These are phyloP conservation scores for Mimosa pudica DNA, from an alignment of 306 rosid genomes.

Conservation along the genomic window DNA sequence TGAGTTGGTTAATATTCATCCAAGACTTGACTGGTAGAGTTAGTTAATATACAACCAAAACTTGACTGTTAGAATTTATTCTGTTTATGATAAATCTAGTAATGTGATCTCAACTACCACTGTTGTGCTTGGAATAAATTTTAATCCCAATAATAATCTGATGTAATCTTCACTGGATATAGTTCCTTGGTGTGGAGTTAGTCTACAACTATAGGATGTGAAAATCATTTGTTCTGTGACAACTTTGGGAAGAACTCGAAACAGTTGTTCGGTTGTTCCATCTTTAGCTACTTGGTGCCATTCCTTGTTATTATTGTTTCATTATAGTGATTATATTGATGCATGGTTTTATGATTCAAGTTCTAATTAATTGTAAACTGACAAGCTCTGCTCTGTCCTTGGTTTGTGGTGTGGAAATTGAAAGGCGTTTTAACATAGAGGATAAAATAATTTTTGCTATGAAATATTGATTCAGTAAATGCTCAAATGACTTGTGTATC, in stretches of 20 bases:
- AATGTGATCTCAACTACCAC: background rate
- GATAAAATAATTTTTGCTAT: background rate
- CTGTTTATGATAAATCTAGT: constrained; percentile 22
- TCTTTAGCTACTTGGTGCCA: background rate
- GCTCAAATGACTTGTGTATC: background rate
- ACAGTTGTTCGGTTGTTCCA: background rate
- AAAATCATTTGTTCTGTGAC: background rate
- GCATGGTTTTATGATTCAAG: background rate
- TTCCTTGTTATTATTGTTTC: background rate
- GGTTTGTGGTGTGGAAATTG: background rate
- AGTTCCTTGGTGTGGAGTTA: background rate
- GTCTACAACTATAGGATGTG: background rate
- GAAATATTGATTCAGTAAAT: background rate
- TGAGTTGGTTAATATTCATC: constrained; percentile 44
- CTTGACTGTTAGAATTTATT: constrained; percentile 1
- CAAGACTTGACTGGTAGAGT: background rate
- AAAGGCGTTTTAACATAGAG: background rate
- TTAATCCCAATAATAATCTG: background rate
- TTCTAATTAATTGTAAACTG: constrained; percentile 1
- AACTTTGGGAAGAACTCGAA: background rate
- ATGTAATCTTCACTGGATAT: background rate
- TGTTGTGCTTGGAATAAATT: background rate
- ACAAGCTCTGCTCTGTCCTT: background rate
- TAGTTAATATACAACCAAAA: background rate
- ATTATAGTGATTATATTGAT: background rate